Evolutionary conservation across 805 yeast genomes (phyloP).

Genomic region (Yarrowia yakushimensis): DNA sequence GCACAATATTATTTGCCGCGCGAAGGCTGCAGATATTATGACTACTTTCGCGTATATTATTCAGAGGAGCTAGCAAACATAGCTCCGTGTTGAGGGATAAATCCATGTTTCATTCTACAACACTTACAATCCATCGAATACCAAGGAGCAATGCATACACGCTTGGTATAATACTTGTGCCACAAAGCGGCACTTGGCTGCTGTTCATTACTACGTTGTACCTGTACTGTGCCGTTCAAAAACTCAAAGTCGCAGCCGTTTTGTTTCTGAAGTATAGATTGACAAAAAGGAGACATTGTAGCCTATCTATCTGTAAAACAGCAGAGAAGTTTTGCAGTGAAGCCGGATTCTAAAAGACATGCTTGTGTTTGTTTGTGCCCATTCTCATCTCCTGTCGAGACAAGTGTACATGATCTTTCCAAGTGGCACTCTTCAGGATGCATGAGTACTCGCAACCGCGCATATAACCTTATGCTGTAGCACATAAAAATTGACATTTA

Average conservation of each 20-base stretch:
- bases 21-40: background rate
- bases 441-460: slow-evolving; percentile 2
- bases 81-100: background rate
- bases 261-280: background rate
- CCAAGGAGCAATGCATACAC: background rate
- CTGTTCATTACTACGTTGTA: background rate
- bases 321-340: too few relatives aligned
- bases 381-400: too few relatives aligned
- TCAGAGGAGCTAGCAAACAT: background rate
- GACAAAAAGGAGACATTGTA: too few relatives aligned
- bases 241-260: background rate
- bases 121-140: background rate
- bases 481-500: background rate
- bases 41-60: background rate
- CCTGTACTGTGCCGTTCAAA: background rate
- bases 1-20: background rate
- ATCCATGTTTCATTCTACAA: background rate
- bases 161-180: background rate
- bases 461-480: background rate
- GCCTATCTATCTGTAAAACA: too few relatives aligned
- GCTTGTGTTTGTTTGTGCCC: too few relatives aligned
- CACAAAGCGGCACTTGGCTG: background rate
- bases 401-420: background rate
- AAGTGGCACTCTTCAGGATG: background rate
- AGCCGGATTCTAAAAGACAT: too few relatives aligned